Percentiles rank a stretch among this genome's conserved stretches.
Evolutionary conservation across 345 rosid species (phyloP).

Genomic region (Citrus glauca): DNA sequence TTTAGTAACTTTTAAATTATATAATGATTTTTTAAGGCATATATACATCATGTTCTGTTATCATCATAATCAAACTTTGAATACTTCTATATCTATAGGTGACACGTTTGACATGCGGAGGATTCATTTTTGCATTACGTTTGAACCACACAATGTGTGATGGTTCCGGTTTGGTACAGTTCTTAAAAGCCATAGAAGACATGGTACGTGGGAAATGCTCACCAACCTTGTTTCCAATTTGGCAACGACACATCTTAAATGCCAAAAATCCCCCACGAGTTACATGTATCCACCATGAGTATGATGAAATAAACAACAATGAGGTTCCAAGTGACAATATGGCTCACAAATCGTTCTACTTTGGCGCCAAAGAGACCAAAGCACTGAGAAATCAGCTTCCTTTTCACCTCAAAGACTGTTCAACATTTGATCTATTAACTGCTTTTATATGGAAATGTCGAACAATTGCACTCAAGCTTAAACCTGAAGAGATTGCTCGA

Average conservation of each 20-base stretch:
- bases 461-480: constrained; percentile 11
- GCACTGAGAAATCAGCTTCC: background rate
- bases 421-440: constrained; percentile 10
- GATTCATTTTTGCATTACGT: constrained; percentile 6
- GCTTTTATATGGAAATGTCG: constrained; percentile 22
- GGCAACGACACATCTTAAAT: background rate
- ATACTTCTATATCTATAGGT: background rate
- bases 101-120: constrained; percentile 16
- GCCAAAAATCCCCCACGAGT: constrained; percentile 7
- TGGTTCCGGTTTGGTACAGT: background rate
- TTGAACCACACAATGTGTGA: constrained; percentile 16
- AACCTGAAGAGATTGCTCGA: constrained; percentile 14
- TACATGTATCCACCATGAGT: constrained; percentile 5
- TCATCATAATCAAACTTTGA: too few relatives aligned
- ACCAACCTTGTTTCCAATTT: background rate
- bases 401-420: background rate
- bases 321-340: background rate
- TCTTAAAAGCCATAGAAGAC: background rate
- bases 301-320: background rate
- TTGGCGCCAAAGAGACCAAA: background rate
- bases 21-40: background rate
- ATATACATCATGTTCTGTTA: background rate
- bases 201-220: background rate
- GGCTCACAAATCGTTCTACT: background rate
- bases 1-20: background rate